Evolutionary conservation across 352 stramenopile genomes (phyloP), one percentile per base, ranked within the genome.

Genomic region (Phytophthora aleatoria): DNA sequence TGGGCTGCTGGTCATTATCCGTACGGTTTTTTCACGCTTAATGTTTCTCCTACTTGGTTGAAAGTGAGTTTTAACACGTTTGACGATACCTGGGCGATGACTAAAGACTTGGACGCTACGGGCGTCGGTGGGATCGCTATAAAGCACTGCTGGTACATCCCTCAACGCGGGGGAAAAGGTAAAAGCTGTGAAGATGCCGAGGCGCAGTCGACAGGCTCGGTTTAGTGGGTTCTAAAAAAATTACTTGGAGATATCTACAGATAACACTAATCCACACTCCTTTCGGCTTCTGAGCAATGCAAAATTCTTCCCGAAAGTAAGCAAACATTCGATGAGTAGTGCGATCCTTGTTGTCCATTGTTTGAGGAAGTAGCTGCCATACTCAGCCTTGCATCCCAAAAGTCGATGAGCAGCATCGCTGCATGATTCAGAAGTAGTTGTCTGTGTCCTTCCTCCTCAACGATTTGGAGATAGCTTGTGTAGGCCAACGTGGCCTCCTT

Each of bases 111-210:
- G 43, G 69, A 67, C 28, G 42, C 67, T 2, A 89, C 79, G 13
- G 71, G 55, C 16, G 49, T 83, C 5, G 83, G 82, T 20, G 85
- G 83, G 20, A 76, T 90, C n/a, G 80, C 73, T 16, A 70, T 72
- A 27, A 78, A 85, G 15, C 85, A 94, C 53, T 94, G 85, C 67
- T 94, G 77, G 79, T 87, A 82, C 49, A 77, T 89, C 30, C 78
- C 78, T 5, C 68, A 80, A 38, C 56, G 45, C 24, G 77, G 74
- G 20, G 62, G 69, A 38, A 53, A 65, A 48, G 77, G 77, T 27
- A 71, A 70, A 51, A 81, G 70, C 35, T 85, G 74, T 16, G 52
- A 77, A 30, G 72, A 78, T 47, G 76, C 64, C 5, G 60, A 78
- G 36, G 31, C 64, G 12, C 60, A 68, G 50, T 64, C 70, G 15